phyloP scores from a whole-genome alignment of 2,329 filamentous ascomycete genomes.

The Coniochaeta sp. region DNA sequence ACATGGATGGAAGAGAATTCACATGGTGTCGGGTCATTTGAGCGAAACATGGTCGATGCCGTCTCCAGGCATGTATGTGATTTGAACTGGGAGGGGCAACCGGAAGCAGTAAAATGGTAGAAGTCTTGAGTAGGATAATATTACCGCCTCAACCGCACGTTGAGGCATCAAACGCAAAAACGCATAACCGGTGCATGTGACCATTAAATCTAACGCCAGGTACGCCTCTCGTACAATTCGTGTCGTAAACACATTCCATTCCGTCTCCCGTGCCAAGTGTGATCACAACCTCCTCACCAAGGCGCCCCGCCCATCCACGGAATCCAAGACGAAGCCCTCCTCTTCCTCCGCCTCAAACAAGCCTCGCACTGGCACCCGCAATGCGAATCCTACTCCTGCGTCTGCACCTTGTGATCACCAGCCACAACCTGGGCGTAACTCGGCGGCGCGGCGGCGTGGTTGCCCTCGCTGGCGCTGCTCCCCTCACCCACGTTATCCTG shows the following conservation, averaged over 20 bases:
- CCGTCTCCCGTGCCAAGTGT: too few species aligned
- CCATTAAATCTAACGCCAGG: not conserved
- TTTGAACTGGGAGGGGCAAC: too few species aligned
- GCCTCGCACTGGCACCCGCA: slow-evolving; percentile 5
- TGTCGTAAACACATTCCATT: not conserved
- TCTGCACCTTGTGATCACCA: slow-evolving; percentile 88
- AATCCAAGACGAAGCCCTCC: slow-evolving; percentile 11
- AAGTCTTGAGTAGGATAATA: too few species aligned
- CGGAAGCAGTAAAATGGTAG: too few species aligned
- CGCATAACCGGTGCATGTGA: not conserved
- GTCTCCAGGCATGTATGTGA: too few species aligned
- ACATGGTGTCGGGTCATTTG: too few species aligned
- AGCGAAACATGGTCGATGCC: too few species aligned
- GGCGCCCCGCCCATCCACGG: slow-evolving; percentile 8
- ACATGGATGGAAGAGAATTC: too few species aligned
- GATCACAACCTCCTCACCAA: not conserved
- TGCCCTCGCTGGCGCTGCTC: slow-evolving; percentile 32
- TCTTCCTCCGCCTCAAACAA: slow-evolving; percentile 1
- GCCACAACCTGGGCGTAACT: slow-evolving; percentile 86
- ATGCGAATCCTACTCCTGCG: slow-evolving; percentile 38
- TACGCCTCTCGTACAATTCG: not conserved
- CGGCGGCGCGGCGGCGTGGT: slow-evolving; percentile 58
- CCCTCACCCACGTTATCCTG: slow-evolving; percentile 17
- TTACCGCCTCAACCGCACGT: too few species aligned
- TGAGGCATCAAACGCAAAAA: too few species aligned